Percentiles rank a stretch among this genome's conserved stretches.
These are phyloP conservation scores for Gilbertella persicaria DNA, from an alignment of 371 early-diverging fungal genomes.

Conservation along the genomic window DNA sequence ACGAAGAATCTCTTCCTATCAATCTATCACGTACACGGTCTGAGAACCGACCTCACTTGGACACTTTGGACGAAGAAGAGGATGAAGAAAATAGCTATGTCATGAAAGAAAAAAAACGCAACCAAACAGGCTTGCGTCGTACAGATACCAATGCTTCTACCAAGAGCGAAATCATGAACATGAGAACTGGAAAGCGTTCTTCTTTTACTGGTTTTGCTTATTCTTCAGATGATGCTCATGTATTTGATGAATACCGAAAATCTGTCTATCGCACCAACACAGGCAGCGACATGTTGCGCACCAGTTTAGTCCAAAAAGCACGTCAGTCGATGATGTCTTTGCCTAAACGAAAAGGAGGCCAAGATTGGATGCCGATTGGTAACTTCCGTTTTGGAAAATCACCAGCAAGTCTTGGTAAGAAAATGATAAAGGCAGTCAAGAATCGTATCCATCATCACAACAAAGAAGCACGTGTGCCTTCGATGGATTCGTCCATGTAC, in stretches of 20 bases:
- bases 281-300: background rate
- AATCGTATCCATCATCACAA: slow-evolving; percentile 3
- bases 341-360: slow-evolving; percentile 5
- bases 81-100: slow-evolving; percentile 15
- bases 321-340: slow-evolving; percentile 13
- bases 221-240: slow-evolving; percentile 46
- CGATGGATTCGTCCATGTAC: slow-evolving; percentile 75
- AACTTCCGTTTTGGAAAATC: slow-evolving; percentile 29
- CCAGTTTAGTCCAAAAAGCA: background rate
- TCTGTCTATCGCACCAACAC: slow-evolving; percentile 45
- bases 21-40: slow-evolving; percentile 34
- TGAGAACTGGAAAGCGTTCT: slow-evolving; percentile 43
- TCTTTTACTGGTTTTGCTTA: slow-evolving; percentile 55
- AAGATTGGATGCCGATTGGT: slow-evolving; percentile 48
- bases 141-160: slow-evolving; percentile 25
- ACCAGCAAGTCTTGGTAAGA: slow-evolving; percentile 27
- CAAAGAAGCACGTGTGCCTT: slow-evolving; percentile 4
- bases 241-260: slow-evolving; percentile 46
- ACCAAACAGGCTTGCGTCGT: slow-evolving; percentile 19
- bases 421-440: slow-evolving; percentile 42
- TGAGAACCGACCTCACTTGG: slow-evolving; percentile 1
- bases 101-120: slow-evolving; percentile 5
- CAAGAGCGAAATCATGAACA: slow-evolving; percentile 49
- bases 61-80: slow-evolving; percentile 9
- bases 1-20: slow-evolving; percentile 35